Evolutionary conservation across 306 rosid species (phyloP), one percentile per base, ranked within the genome.

Genomic region (Sechiopsis laciniata): DNA sequence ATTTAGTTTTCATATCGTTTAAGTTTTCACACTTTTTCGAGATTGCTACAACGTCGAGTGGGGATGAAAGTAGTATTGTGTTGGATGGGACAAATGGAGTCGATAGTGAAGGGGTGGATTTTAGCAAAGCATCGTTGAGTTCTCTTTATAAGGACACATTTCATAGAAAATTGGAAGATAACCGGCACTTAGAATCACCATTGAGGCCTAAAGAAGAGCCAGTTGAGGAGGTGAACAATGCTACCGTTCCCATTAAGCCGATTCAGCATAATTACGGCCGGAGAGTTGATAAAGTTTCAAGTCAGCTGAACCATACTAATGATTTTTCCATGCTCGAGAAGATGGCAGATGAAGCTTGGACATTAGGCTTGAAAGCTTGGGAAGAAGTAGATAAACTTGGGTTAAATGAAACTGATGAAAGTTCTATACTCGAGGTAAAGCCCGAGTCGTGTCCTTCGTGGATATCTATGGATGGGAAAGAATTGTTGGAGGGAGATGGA

Each of bases 321-420:
- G 85, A 78, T 63, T 79, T 87, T 69, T 83, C 97, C 7, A 90
- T 87, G 79, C 88, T 94, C 21, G 96, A 89, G 87, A 88, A 64
- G 77, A 87, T 94, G 95, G 96, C 97, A n/a, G 95, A 94, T 62
- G 98, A 94, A 85, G 98, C 98, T 40, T 94, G 97, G 98, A 84
- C 89, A 46, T 82, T 89, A 21, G 97, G 96, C 19, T 76, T 76
- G 52, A 81, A 73, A 69, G 91, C 87, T 46, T 94, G 99, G 99
- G 64, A 78, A 69, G 97, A 94, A 59, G 51, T 89, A 63, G 90
- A 77, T 51, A 87, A 78, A 75, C 73, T 78, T 74, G 90, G 82
- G 62, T 83, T 55, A 0, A 78, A 67, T 71, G 97, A 86, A 70
- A 46, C 65, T 37, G 66, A 73, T 56, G 95, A 86, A 74, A 86